These are phyloP conservation scores for Phaeotremella skinneri DNA, from an alignment of 768 basidiomycete genomes.

Conservation along the genomic window DNA sequence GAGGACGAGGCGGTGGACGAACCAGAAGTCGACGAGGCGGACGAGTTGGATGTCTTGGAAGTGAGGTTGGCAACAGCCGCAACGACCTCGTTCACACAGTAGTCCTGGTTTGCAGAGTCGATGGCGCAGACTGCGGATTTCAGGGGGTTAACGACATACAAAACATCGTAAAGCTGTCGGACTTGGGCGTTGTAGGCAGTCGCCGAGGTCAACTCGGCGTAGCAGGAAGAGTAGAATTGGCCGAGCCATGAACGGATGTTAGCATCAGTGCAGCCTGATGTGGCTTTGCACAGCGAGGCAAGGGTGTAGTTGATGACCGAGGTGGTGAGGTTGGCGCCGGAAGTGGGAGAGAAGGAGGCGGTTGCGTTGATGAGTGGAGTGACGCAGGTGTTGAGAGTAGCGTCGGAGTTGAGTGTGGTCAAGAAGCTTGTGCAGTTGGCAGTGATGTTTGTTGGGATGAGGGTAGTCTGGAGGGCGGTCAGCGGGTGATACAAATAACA, in stretches of 20 bases:
- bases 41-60: constrained; percentile 5
- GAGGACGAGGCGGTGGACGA: constrained; percentile 13
- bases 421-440: constrained; percentile 60
- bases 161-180: constrained; percentile 68
- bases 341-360: constrained; percentile 55
- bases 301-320: constrained; percentile 55
- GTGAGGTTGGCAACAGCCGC: constrained; percentile 20
- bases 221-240: constrained; percentile 69
- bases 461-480: constrained; percentile 51
- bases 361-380: constrained; percentile 58
- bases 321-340: constrained; percentile 53
- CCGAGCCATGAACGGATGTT: constrained; percentile 64
- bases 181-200: constrained; percentile 56
- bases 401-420: constrained; percentile 61
- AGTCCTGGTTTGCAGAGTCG: constrained; percentile 63
- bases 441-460: constrained; percentile 70
- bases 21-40: constrained; percentile 32
- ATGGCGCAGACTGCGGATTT: constrained; percentile 69
- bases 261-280: constrained; percentile 52
- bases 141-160: constrained; percentile 71
- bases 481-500: constrained; percentile 5
- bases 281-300: constrained; percentile 59
- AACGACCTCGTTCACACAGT: constrained; percentile 62
- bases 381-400: constrained; percentile 55
- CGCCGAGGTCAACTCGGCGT: constrained; percentile 62